Percentiles rank a stretch among this genome's conserved stretches.
Conservation (phyloP, 1,139 yeast genomes). For the Suhomyces bolitotheri region DNA sequence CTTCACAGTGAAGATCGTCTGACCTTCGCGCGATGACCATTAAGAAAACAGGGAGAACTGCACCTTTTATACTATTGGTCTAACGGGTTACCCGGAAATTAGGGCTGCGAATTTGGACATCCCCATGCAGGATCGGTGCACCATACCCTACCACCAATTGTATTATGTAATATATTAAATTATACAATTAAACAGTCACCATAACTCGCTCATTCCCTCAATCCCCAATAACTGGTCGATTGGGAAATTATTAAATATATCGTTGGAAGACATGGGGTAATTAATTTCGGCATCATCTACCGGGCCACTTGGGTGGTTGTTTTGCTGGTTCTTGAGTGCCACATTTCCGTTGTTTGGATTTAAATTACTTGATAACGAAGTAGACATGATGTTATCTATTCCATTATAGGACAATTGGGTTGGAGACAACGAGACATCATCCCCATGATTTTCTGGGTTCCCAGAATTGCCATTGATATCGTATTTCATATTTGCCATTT, state of each 20-base stretch:
- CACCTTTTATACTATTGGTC: slow-evolving; percentile 10
- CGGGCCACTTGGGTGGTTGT: slow-evolving; percentile 1
- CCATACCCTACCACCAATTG: too few relatives aligned
- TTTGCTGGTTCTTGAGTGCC: neutral
- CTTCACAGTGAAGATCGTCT: slow-evolving; percentile 16
- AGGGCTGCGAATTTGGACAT: slow-evolving; percentile 6
- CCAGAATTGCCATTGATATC: slow-evolving; percentile 15
- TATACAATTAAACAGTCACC: too few relatives aligned
- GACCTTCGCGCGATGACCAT: slow-evolving; percentile 14
- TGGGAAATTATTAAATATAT: slow-evolving; percentile 12
- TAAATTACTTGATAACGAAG: slow-evolving; percentile 7
- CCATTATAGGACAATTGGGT: slow-evolving; percentile 1
- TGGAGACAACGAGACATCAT: neutral
- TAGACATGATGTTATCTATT: slow-evolving; percentile 1
- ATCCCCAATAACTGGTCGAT: slow-evolving; percentile 16
- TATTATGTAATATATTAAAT: too few relatives aligned
- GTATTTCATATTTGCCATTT: slow-evolving; percentile 36
- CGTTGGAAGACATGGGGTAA: slow-evolving; percentile 10
- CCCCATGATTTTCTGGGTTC: neutral
- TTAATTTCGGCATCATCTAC: slow-evolving; percentile 4
- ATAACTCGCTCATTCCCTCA: slow-evolving; percentile 9
- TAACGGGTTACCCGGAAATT: slow-evolving; percentile 8
- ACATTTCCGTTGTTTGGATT: slow-evolving; percentile 6
- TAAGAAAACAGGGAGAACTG: neutral
- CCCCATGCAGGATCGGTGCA: too few relatives aligned